Evolutionary conservation across 169 alveolate species (phyloP).

Genomic region (Cryptosporidium meleagridis): DNA sequence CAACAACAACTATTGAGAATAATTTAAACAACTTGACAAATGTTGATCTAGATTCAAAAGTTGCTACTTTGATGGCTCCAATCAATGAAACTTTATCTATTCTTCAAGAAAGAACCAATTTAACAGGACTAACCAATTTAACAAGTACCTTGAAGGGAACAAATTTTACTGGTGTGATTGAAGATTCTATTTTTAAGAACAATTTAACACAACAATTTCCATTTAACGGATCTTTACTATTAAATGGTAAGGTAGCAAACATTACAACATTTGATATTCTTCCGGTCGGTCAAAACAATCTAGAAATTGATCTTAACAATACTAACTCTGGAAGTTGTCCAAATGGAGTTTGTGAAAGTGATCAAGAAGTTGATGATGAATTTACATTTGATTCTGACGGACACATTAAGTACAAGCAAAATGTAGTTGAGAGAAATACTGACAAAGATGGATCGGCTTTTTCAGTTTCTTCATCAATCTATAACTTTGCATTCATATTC

Average conservation of each 20-base stretch:
- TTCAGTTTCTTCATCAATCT: background rate
- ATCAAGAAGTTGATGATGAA: conserved; percentile 43
- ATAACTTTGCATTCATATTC: conserved; percentile 9
- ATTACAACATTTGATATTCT: conserved; percentile 59
- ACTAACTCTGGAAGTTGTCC: conserved; percentile 63
- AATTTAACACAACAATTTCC: conserved; percentile 53
- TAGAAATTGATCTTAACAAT: conserved; percentile 32
- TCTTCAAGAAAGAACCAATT: conserved; percentile 25
- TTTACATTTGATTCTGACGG: conserved; percentile 7
- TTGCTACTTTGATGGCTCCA: conserved; percentile 4
- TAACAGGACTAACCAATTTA: conserved; percentile 1
- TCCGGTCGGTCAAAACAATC: conserved; percentile 31
- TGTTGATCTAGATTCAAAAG: conserved; percentile 22
- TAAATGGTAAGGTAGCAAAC: conserved; percentile 37
- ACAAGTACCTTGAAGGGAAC: background rate
- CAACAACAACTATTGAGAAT: background rate
- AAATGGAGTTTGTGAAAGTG: conserved; percentile 72
- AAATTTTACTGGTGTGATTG: background rate
- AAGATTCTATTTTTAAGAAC: conserved; percentile 34
- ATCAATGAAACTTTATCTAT: conserved; percentile 25
- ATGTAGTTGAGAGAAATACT: background rate
- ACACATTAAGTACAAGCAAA: conserved; percentile 5
- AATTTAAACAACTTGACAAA: conserved; percentile 6
- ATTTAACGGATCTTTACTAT: background rate
- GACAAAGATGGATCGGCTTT: background rate